These are phyloP conservation scores for Paramecium pentaurelia DNA, from an alignment of 73 alveolate genomes.

Conservation along the genomic window DNA sequence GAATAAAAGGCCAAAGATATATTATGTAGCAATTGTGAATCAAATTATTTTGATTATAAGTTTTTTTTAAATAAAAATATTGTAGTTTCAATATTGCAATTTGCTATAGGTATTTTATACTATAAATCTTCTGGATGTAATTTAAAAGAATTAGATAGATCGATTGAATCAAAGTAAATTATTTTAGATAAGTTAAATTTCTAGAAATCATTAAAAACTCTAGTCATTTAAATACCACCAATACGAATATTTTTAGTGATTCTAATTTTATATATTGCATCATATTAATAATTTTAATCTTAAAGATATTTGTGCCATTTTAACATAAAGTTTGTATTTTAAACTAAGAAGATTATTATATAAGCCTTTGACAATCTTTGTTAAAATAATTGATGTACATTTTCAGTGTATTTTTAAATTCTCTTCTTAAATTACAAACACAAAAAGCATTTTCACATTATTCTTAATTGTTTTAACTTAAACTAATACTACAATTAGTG, in stretches of 20 bases:
- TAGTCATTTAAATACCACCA: background rate
- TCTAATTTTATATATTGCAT: background rate
- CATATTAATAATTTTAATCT: background rate
- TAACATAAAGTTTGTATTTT: background rate
- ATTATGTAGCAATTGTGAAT: background rate
- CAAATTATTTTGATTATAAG: background rate
- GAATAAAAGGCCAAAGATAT: background rate
- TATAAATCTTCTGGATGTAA: background rate
- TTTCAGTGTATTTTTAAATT: background rate
- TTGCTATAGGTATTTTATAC: background rate
- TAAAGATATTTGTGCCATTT: background rate
- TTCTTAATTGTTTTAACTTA: background rate
- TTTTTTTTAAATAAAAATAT: background rate
- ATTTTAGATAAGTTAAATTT: background rate
- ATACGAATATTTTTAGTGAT: background rate
- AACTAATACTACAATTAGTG: background rate
- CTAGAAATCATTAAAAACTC: background rate
- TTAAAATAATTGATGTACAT: background rate
- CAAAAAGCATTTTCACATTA: background rate
- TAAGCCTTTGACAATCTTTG: background rate
- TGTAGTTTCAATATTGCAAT: background rate
- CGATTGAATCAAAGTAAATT: background rate
- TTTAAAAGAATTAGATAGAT: background rate
- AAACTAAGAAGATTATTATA: background rate
- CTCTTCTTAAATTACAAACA: background rate